Conservation (phyloP, 1,284 basidiomycete species). For the Rhodofomes roseus region DNA sequence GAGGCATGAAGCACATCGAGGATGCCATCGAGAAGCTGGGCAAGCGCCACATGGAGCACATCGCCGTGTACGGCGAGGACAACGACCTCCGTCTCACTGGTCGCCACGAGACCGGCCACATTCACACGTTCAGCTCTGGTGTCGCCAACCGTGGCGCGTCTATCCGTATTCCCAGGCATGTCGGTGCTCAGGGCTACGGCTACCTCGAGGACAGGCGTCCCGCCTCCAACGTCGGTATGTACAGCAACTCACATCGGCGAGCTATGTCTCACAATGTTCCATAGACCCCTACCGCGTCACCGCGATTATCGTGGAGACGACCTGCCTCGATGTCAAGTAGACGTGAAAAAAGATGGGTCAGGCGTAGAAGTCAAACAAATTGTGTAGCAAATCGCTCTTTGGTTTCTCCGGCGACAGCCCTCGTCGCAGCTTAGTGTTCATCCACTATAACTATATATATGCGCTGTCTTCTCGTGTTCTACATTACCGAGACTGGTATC, state of each 20-base stretch:
- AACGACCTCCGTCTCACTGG: conserved; percentile 94
- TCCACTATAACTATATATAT: conserved; percentile 3
- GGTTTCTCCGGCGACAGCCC: neutral
- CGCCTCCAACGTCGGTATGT: conserved; percentile 94
- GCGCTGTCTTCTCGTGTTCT: neutral
- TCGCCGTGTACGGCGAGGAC: conserved; percentile 95
- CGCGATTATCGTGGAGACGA: conserved; percentile 91
- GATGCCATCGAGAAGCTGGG: conserved; percentile 89
- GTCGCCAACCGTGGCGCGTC: conserved; percentile 97
- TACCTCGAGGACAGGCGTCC: conserved; percentile 97
- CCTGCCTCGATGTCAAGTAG: conserved; percentile 42
- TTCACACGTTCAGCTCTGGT: conserved; percentile 89
- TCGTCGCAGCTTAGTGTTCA: conserved; percentile 4
- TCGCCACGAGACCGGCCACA: conserved; percentile 96
- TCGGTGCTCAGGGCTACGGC: conserved; percentile 88
- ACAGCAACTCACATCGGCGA: conserved; percentile 11
- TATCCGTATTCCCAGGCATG: conserved; percentile 92
- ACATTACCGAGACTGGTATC: conserved; percentile 1
- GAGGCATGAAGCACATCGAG: conserved; percentile 94
- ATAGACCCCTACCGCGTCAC: conserved; percentile 88
- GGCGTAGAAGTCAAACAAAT: conserved; percentile 8
- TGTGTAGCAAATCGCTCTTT: conserved; percentile 7
- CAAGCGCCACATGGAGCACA: conserved; percentile 86
- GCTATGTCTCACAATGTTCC: neutral
- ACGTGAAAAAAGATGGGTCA: conserved; percentile 7